Base-by-base conservation (phyloP, 495 filamentous ascomycete species). In the Hyaloscypha variabilis region DNA sequence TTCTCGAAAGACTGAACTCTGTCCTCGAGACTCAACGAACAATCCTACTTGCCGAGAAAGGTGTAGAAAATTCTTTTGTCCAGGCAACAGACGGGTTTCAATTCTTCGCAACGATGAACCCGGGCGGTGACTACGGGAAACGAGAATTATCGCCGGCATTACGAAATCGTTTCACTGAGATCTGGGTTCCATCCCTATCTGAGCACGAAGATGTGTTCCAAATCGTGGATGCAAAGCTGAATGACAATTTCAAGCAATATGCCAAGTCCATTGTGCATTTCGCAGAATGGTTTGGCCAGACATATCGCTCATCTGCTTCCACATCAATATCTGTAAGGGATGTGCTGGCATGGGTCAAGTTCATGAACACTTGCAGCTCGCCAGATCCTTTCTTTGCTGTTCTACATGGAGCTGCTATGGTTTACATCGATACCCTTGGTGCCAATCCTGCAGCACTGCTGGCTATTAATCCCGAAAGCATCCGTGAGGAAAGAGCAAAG, bases 41-140 rank as follows among this genome's bases (percentile, higher is more conserved):
- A 0, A 86, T 99, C 30, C 81, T 97, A 14, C 85, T 99, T 23
- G 96, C 96, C 2, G 96, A 99, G 75, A 98, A 97, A 75, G 96
- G 95, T 0, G 84, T 90, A 1, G 81, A 88, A 34, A 88, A 95
- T 71, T 90, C 92, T 8, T 87, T 91, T 68, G 81, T 99, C 46
- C 81, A 83, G 42, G 96, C 90, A 24, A 75, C 83, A n/a, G 81
- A 88, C 29, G 93, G 91, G 1, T 99, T 97, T 77, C 94, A 98
- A 73, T 97, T 98, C 72, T 80, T 98, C 54, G 94, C 96, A 19
- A 99, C 96, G 2, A 99, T 99, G 96, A 99, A 99, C 68, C 96
- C 96, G 10, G 96, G 95, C 42, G 96, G 96, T 61, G 96, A 99
- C 71, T 98, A 97, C 74, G 96, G 96, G 62, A 99, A 99, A 73